Evolutionary conservation across 2,329 filamentous ascomycete species (phyloP), one percentile per base, ranked within the genome.

Genomic region (Sporothrix sp.): DNA sequence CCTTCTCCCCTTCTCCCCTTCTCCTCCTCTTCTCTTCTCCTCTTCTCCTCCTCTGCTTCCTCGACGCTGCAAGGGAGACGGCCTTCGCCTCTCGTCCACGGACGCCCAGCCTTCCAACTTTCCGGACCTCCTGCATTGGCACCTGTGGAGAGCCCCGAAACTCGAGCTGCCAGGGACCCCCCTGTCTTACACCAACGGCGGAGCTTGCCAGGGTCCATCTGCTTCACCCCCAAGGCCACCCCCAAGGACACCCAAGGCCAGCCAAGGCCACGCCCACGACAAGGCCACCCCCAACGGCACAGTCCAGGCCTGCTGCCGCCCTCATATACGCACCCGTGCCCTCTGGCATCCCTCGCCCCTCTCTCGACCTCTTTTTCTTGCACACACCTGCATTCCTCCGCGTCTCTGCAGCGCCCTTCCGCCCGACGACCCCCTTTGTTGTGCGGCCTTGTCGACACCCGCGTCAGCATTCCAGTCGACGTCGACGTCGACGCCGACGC

Each of bases 101-200:
- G n/a, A n/a, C n/a, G n/a, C n/a, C n/a, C n/a, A n/a, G n/a, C n/a
- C 9, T 18, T 32, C 9, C 21, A 20, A 36, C 47, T 50, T 23
- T 45, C 28, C 23, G 32, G 18, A 45, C 51, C 30, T 48, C 27
- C 47, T 50, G 42, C 40, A 50, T 53, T 50, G 46, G 46, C 36
- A 46, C 47, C 25, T 50, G 45, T 48, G 51, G 45, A 50, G 27
- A 40, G 44, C 21, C 33, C 33, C 18, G 36, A 52, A 52, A 28
- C 18, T 45, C 37, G 27, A 33, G 11, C 20, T 9, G 39, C 46
- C 49, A 42, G 51, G 45, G 32, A 36, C 20, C 16, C 42, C 51
- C 47, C 51, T 50, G 47, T 53, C 46, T 40, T 27, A 49, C 51
- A 46, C 40, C 46, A 40, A 49, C 40, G 39, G 51, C 35, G 51